phyloP scores from a whole-genome alignment of 371 early-diverging fungal genomes.

The Umbelopsis sp. region DNA sequence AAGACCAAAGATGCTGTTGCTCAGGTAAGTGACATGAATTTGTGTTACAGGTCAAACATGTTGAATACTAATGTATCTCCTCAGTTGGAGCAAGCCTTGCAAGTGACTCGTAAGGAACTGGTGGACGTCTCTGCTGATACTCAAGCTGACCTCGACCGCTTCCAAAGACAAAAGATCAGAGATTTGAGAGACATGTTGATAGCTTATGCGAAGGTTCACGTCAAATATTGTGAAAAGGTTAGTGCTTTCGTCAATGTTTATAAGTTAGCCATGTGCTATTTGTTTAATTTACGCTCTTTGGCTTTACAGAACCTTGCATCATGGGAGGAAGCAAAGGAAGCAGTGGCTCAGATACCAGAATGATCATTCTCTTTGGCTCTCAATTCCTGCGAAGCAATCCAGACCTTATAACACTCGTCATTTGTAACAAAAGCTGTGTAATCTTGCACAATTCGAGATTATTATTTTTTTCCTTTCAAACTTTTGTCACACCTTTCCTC shows the following conservation, averaged over 20 bases:
- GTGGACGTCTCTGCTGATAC: conserved; percentile 73
- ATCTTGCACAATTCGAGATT: not conserved
- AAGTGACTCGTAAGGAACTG: conserved; percentile 72
- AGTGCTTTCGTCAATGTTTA: not conserved
- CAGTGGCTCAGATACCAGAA: conserved; percentile 64
- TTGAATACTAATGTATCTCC: conserved; percentile 12
- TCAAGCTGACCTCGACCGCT: conserved; percentile 89
- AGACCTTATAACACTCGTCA: not conserved
- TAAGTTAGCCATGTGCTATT: too few species aligned
- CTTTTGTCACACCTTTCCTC: not conserved
- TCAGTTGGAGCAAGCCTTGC: conserved; percentile 77
- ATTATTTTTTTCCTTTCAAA: not conserved
- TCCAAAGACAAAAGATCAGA: conserved; percentile 86
- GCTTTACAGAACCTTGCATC: conserved; percentile 58
- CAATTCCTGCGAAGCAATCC: not conserved
- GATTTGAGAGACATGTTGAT: conserved; percentile 84
- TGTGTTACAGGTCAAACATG: not conserved
- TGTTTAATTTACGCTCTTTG: not conserved
- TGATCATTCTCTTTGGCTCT: conserved; percentile 23
- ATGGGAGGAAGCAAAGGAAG: conserved; percentile 65
- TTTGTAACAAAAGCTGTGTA: not conserved
- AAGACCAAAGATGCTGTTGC: conserved; percentile 85
- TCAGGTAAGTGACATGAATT: conserved; percentile 37
- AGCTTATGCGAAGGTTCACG: conserved; percentile 80
- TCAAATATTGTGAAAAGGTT: conserved; percentile 82